Evolutionary conservation across 352 stramenopile genomes (phyloP), one percentile per base, ranked within the genome.

Genomic region (Sclerospora graminicola): DNA sequence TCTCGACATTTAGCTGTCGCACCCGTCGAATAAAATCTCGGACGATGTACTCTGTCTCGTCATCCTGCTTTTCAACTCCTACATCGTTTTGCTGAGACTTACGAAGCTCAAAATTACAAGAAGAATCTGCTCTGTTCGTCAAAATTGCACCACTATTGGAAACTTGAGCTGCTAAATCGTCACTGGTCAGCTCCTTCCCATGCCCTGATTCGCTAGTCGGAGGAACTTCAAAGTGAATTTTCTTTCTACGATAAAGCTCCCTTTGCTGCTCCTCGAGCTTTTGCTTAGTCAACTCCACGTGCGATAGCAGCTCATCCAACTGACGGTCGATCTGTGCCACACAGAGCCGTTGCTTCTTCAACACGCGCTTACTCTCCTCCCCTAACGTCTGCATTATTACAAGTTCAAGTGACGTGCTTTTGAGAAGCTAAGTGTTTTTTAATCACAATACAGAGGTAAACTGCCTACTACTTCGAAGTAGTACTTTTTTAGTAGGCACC

Each of bases 261-360:
- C 74, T 49, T 46, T 80, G 75, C 33, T 73, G 68, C 31, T 73
- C 48, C 38, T 74, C 51, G 8, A 88, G 68, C 44, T 72, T 55
- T 39, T 67, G 64, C 55, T 79, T 81, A 15, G 76, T 67, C 21
- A 43, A 53, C 46, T 82, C 70, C 19, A 85, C 71, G 19, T 83
- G 63, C 5, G 61, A 63, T 20, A 85, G 62, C 30, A 88, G 55
- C 39, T 67, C 60, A 39, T 83, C 72, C 14, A 88, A 48, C 14
- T 88, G 70, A 24, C 51, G 57, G 48, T 85, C 61, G 45, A 88
- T 78, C 46, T 79, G 59, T 36, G 59, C 66, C 20, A 60, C 70
- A 36, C 70, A 74, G 20, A 81, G 38, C 11, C 73, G 68, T 57
- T 88, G 76, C 36, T 79, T 81, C 60, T 88, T 88, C 44, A 85